A percentile compares a stretch with the other conserved stretches of the same genome.
phyloP scores from a whole-genome alignment of 805 yeast species.

The Candida hungchunana region DNA sequence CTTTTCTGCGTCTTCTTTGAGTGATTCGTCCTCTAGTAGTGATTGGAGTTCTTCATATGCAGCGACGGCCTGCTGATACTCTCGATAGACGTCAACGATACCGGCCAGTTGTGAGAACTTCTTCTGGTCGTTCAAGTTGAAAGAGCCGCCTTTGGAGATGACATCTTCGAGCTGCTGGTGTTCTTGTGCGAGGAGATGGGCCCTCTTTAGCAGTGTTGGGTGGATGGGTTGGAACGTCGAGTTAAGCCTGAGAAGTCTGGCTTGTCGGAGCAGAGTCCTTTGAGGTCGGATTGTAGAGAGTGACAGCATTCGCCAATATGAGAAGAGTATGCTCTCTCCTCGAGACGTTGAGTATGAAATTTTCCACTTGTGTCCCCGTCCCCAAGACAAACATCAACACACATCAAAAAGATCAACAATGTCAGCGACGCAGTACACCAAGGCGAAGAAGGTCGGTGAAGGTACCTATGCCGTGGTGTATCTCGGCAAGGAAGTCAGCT shows the following conservation, averaged over 20 bases:
- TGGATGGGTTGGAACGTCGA: conserved; percentile 35
- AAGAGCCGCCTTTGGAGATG: conserved; percentile 39
- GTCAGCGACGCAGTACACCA: conserved; percentile 4
- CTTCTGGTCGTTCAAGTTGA: conserved; percentile 46
- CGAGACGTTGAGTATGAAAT: too few species aligned
- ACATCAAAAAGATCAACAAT: too few species aligned
- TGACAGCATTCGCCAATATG: too few species aligned
- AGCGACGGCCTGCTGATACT: conserved; percentile 31
- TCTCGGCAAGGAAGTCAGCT: conserved; percentile 62
- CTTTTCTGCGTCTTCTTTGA: conserved; percentile 53
- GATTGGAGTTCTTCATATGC: conserved; percentile 38
- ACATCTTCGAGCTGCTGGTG: conserved; percentile 36
- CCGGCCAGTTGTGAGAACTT: conserved; percentile 41
- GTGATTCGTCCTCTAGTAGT: conserved; percentile 41
- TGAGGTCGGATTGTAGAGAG: too few species aligned
- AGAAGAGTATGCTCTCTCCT: too few species aligned
- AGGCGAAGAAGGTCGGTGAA: conserved; percentile 90
- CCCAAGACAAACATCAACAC: too few species aligned
- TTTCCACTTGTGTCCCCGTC: too few species aligned
- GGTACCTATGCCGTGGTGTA: conserved; percentile 98
- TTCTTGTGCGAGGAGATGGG: conserved; percentile 39
- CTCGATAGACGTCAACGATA: conserved; percentile 38
- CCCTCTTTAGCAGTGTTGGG: conserved; percentile 47
- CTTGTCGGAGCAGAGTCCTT: too few species aligned
- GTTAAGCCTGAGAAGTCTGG: not conserved